A percentile compares a stretch with the other conserved stretches of the same genome.
Conservation (phyloP, 345 rosid species). For the Salix viminalis region DNA sequence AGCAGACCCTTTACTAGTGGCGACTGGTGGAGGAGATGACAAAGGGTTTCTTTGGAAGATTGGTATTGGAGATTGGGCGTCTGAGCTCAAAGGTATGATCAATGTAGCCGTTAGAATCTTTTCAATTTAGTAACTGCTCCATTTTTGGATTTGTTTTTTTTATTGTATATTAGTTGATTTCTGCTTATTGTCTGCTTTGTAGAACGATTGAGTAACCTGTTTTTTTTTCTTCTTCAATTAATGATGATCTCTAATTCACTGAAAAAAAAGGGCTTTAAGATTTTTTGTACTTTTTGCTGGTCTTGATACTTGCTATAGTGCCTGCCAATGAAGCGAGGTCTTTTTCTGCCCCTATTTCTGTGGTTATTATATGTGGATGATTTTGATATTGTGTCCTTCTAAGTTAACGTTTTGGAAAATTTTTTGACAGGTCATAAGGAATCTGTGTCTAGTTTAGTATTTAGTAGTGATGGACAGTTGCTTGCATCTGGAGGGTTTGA, state of each 20-base stretch:
- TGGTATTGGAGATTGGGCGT: slow-evolving; percentile 84
- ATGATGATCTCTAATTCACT: neutral
- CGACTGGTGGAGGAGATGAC: slow-evolving; percentile 92
- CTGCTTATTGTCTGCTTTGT: neutral
- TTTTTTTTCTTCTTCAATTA: neutral
- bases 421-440: slow-evolving; percentile 66
- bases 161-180: too few relatives aligned
- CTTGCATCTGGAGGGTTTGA: slow-evolving; percentile 82
- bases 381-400: neutral
- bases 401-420: slow-evolving; percentile 1
- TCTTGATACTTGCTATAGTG: neutral
- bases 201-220: neutral
- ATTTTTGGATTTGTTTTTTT: too few relatives aligned
- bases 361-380: neutral
- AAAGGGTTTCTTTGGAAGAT: slow-evolving; percentile 79
- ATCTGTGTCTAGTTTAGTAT: slow-evolving; percentile 68
- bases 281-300: neutral
- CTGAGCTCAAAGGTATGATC: slow-evolving; percentile 54
- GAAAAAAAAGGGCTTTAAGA: too few relatives aligned
- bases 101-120: neutral
- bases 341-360: neutral
- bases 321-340: neutral
- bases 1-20: slow-evolving; percentile 69
- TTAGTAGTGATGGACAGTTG: slow-evolving; percentile 71
- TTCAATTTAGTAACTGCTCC: neutral